Evolutionary conservation across 139 green algal genomes (phyloP).

Genomic region (Picocystis salinarum): DNA sequence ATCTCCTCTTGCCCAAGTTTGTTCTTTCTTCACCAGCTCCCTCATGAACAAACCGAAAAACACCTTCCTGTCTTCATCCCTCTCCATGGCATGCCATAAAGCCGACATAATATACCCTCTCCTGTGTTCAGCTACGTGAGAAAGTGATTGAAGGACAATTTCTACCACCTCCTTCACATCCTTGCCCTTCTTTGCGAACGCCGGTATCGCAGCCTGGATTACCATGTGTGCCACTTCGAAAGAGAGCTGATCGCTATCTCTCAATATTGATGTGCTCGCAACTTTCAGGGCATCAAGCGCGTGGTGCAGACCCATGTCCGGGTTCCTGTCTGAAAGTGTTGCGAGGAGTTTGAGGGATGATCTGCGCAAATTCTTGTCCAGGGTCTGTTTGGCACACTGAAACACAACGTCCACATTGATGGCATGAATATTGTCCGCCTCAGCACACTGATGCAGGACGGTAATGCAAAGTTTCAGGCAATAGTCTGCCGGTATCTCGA

Average conservation of each 20-base stretch:
- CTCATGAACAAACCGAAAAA: too few species aligned
- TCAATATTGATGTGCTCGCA: too few species aligned
- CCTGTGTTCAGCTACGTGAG: not conserved
- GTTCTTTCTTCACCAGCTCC: too few species aligned
- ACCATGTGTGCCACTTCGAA: not conserved
- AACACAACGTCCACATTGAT: slow-evolving; percentile 23
- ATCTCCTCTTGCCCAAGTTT: too few species aligned
- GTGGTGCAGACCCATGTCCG: slow-evolving; percentile 3
- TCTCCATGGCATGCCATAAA: too few species aligned
- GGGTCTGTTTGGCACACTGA: slow-evolving; percentile 18
- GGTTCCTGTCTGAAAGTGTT: not conserved
- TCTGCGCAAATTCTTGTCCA: slow-evolving; percentile 37
- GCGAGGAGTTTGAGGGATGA: slow-evolving; percentile 40
- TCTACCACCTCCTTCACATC: not conserved
- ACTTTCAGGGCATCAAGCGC: slow-evolving; percentile 4
- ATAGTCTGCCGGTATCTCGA: slow-evolving; percentile 25
- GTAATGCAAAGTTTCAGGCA: slow-evolving; percentile 30
- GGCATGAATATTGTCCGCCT: not conserved
- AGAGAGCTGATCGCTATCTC: too few species aligned
- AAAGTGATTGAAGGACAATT: slow-evolving; percentile 1
- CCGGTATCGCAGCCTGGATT: slow-evolving; percentile 8
- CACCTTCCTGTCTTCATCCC: too few species aligned
- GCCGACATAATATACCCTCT: too few species aligned
- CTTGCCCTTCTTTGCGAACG: slow-evolving; percentile 4
- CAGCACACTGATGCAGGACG: slow-evolving; percentile 15